phyloP scores from a whole-genome alignment of 2,329 filamentous ascomycete genomes.

The Clonostachys solani region DNA sequence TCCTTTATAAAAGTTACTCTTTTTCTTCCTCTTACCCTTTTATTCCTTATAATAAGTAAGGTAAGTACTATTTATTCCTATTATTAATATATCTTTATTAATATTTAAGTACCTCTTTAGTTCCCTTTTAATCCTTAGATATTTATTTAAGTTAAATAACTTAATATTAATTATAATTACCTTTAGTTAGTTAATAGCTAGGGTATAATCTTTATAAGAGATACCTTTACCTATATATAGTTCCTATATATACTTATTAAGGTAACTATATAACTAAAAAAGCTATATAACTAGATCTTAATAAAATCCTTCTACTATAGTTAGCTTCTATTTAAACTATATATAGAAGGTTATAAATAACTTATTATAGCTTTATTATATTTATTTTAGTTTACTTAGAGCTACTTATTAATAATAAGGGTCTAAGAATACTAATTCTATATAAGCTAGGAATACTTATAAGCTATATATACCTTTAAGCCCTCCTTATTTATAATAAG shows the following conservation, averaged over 20 bases:
- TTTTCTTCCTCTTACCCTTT: neutral
- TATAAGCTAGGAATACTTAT: neutral
- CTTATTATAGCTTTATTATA: neutral
- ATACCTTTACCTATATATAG: neutral
- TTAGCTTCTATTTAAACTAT: neutral
- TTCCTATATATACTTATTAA: neutral
- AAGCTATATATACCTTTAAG: neutral
- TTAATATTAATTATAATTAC: neutral
- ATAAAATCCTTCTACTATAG: neutral
- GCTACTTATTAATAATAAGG: neutral
- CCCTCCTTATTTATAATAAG: neutral
- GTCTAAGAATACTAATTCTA: neutral
- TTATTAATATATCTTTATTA: neutral
- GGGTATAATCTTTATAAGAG: neutral
- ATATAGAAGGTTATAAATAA: neutral
- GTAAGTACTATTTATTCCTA: no score
- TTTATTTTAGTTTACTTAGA: conserved; percentile 9
- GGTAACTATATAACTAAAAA: neutral
- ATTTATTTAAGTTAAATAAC: neutral
- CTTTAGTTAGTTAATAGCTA: neutral
- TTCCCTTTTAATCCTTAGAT: neutral
- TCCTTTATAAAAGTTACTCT: neutral
- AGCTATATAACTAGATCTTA: neutral
- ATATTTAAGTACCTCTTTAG: neutral
- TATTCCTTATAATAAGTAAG: neutral